Evolutionary conservation across 768 basidiomycete genomes (phyloP), one percentile per base, ranked within the genome.

Genomic region (Lactarius hengduanensis): DNA sequence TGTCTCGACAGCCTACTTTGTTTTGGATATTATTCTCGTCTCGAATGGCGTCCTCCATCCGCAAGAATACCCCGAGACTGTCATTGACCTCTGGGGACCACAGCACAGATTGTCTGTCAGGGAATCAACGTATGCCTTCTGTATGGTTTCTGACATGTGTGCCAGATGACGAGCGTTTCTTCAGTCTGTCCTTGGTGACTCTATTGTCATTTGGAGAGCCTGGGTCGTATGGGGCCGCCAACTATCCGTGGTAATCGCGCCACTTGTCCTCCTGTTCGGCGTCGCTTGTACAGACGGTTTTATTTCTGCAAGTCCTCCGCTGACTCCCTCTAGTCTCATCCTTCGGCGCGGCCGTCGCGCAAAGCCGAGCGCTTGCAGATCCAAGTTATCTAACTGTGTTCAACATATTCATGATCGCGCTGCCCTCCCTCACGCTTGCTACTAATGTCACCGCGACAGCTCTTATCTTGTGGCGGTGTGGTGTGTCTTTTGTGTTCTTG

Each of bases 171-270:
- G 30, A 53, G 16, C 5, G 13, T 58, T n/a, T 34, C 61, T 28
- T 34, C 18, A 67, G 68, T 50, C 50, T 26, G 18, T 69, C 16
- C 32, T 69, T 22, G 58, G 68, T 20, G 65, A 69, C 30, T 59
- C 61, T 7, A 66, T 69, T 40, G 61, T 69, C 36, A 69, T 69
- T n/a, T 69, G 68, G 68, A 61, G 68, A 40, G 68, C 68, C 41
- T 67, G 65, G 61, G 41, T 63, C 7, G 65, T 67, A 40, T 69
- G 61, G 61, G 54, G 32, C 8, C 65, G 65, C 54, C 41, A 36
- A 13, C n/a, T 62, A 18, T 26, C 47, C 30, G 58, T 69, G 6
- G 50, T 69, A 20, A n/a, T 59, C 11, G 26, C 54, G 9, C 68
- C 68, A 15, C 28, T 62, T 47, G n/a, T 55, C 50, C 58, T 69